Evolutionary conservation across 306 rosid genomes (phyloP).

Genomic region (Castanospermum australe): DNA sequence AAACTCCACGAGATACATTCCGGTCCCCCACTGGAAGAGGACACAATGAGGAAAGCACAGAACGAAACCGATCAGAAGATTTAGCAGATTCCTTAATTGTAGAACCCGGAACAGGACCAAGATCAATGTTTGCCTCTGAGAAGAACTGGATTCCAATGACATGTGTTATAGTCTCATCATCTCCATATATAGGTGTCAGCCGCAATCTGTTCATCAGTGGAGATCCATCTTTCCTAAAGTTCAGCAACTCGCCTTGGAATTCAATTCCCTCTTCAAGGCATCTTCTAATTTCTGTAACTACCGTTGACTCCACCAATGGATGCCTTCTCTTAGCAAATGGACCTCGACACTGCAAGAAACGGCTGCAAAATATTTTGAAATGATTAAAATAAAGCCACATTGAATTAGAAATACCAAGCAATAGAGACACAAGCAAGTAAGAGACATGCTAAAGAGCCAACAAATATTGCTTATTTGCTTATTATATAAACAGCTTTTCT

Average conservation of each 20-base stretch:
- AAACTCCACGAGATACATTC: slow-evolving; percentile 71
- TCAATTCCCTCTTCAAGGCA: slow-evolving; percentile 76
- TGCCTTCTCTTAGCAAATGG: slow-evolving; percentile 85
- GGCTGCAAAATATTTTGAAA: slow-evolving; percentile 47
- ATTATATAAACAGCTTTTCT: background rate
- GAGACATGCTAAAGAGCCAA: background rate
- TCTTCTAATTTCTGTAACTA: slow-evolving; percentile 72
- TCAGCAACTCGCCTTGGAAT: slow-evolving; percentile 76
- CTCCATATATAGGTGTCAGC: slow-evolving; percentile 74
- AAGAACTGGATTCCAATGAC: slow-evolving; percentile 78
- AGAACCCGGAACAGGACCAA: slow-evolving; percentile 67
- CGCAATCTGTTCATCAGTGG: slow-evolving; percentile 79
- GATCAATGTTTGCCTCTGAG: slow-evolving; percentile 66
- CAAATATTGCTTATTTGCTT: background rate
- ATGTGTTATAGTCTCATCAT: slow-evolving; percentile 68
- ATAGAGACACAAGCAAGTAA: background rate
- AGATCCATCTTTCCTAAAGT: slow-evolving; percentile 85
- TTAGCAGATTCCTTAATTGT: slow-evolving; percentile 53
- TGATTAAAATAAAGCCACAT: background rate
- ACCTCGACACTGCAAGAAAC: slow-evolving; percentile 84
- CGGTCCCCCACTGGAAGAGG: slow-evolving; percentile 57
- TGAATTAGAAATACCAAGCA: background rate
- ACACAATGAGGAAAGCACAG: slow-evolving; percentile 54
- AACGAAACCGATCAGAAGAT: slow-evolving; percentile 54
- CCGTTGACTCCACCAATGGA: slow-evolving; percentile 61